Evolutionary conservation across 176 grass and related monocot species (phyloP).

Genomic region (Oryza brachyantha): DNA sequence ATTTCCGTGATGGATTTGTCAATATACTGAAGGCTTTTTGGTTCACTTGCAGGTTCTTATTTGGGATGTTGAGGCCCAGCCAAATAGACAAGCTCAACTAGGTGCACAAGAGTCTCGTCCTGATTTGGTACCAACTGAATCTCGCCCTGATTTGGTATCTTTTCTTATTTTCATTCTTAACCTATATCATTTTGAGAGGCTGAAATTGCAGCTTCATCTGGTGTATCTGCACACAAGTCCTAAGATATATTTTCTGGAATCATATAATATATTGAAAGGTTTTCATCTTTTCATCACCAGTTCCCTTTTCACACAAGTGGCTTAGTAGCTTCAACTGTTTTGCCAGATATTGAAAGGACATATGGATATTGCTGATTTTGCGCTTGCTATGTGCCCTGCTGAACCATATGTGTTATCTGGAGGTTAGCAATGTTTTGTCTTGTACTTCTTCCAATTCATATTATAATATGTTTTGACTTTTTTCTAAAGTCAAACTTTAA

Average conservation of each 20-base stretch:
- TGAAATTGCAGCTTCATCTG: conserved; percentile 11
- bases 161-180: conserved; percentile 28
- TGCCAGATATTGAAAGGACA: conserved; percentile 87
- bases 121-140: conserved; percentile 55
- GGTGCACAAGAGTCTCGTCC: conserved; percentile 73
- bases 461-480: too few species aligned
- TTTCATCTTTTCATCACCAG: conserved; percentile 24
- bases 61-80: conserved; percentile 91
- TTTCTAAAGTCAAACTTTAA: too few species aligned
- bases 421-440: conserved; percentile 47
- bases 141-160: conserved; percentile 27
- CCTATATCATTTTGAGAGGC: background rate
- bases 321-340: conserved; percentile 25
- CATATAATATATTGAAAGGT: background rate
- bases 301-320: conserved; percentile 4
- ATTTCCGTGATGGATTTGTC: background rate
- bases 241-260: background rate
- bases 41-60: conserved; percentile 69
- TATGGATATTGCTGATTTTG: conserved; percentile 90
- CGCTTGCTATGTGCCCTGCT: conserved; percentile 88
- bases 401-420: conserved; percentile 91
- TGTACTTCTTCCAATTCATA: too few species aligned
- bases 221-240: conserved; percentile 6
- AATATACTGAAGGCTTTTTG: conserved; percentile 12
- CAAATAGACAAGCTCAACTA: conserved; percentile 72